Base-by-base conservation (phyloP, 495 filamentous ascomycete genomes). In the Penicillium angulare region DNA sequence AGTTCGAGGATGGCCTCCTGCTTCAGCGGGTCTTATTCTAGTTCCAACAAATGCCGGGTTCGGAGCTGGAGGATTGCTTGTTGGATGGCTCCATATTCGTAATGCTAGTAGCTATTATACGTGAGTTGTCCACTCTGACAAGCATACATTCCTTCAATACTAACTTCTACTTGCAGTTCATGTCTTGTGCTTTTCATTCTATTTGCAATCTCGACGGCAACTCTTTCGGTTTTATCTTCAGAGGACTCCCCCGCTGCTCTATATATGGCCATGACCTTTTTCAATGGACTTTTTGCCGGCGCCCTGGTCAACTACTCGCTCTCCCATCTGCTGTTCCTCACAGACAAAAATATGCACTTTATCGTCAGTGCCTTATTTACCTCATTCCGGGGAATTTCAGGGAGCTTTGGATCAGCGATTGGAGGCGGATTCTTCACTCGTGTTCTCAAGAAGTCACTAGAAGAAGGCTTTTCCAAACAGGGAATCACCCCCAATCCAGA, bases 41-140 rank as follows among this genome's bases (percentile, higher is more conserved):
- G 78, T 90, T 40, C 86, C 88, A 0, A 91, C 87, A 1, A 92
- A 91, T 62, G 60, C 78, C 2, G 88, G 87, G 0, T 91, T 92
- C 56, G 87, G 81, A 0, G 38, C 76, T 2, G 88, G 88, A 24
- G 87, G 87, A 0, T 62, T 91, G 1, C 43, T 87, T 2, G 84
- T 83, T 3, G 88, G 88, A 7, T 78, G 75, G 65, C 52, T 89
- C 15, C 88, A 92, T 55, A 86, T 91, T 53, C 81, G 80, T 2
- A 80, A 82, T 34, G 63, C 72, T 0, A 82, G 83, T 6, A 83
- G 80, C 43, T 91, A 87, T 60, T 90, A 84, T 68, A 34, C 72
- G 58, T 80, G 58, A 55, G 64, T 65, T 7, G 10, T 26, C 16
- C 33, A 9, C 5, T 42, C 3, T 3, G 6, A 15, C 15, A 15